These are phyloP conservation scores for Galeopsis tetrahit DNA, from an alignment of 257 asterid genomes.

Conservation along the genomic window DNA sequence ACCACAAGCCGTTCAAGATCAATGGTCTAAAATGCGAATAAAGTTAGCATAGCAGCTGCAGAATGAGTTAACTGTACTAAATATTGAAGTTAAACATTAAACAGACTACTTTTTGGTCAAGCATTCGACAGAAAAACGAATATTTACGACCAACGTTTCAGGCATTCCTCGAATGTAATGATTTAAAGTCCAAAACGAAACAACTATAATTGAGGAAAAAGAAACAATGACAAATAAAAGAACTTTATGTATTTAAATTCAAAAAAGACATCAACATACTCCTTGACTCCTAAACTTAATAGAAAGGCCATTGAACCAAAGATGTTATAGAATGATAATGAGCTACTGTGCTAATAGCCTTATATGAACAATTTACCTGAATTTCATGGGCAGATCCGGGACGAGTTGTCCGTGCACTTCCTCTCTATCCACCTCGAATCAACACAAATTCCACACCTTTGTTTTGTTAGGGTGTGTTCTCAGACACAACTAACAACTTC, in stretches of 20 bases:
- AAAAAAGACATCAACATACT: constrained; percentile 10
- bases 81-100: neutral
- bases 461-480: neutral
- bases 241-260: too few species aligned
- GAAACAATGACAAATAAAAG: neutral
- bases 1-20: constrained; percentile 3
- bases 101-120: neutral
- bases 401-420: neutral
- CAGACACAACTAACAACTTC: too few species aligned
- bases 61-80: neutral
- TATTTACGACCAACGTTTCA: neutral
- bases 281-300: neutral
- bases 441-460: neutral
- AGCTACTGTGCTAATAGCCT: neutral
- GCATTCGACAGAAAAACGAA: constrained; percentile 4
- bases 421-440: neutral
- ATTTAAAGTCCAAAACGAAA: neutral
- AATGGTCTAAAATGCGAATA: neutral
- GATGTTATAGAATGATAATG: neutral
- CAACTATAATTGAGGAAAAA: neutral
- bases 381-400: constrained; percentile 1
- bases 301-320: neutral
- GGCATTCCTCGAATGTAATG: neutral
- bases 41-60: constrained; percentile 18
- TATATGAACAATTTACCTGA: constrained; percentile 19